Evolutionary conservation across 306 rosid species (phyloP).

Genomic region (Medicago ruthenica): DNA sequence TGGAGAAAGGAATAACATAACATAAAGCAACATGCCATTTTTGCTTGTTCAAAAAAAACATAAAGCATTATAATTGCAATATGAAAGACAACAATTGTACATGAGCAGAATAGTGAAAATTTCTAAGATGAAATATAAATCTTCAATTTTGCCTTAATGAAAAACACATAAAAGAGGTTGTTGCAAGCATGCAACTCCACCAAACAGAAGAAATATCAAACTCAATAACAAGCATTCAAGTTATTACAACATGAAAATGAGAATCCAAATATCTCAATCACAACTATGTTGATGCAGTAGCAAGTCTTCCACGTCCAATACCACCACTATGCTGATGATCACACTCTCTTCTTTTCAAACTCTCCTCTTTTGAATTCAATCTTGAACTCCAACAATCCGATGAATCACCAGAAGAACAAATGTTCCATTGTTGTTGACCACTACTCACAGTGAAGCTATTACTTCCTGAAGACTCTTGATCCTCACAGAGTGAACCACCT

Average conservation of each 20-base stretch:
- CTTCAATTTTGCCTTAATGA: conserved; percentile 34
- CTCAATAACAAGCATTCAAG: conserved; percentile 11
- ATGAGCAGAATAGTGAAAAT: conserved; percentile 23
- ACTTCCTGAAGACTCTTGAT: conserved; percentile 91
- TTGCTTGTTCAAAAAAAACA: no score
- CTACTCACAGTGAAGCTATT: conserved; percentile 71
- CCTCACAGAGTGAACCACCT: conserved; percentile 73
- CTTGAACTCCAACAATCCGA: conserved; percentile 73
- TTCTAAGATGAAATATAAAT: conserved; percentile 23
- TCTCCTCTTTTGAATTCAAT: conserved; percentile 52
- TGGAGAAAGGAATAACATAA: conserved; percentile 15
- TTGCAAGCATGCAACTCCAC: conserved; percentile 80
- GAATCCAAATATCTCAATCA: conserved; percentile 21
- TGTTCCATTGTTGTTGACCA: conserved; percentile 58
- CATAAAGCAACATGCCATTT: conserved; percentile 27
- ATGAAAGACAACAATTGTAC: conserved; percentile 4
- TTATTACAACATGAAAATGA: conserved; percentile 7
- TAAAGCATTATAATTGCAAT: conserved; percentile 2
- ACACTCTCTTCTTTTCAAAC: conserved; percentile 56
- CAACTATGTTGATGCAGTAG: conserved; percentile 56
- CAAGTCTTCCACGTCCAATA: conserved; percentile 79
- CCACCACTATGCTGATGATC: conserved; percentile 67
- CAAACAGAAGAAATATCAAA: conserved; percentile 41
- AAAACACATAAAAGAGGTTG: conserved; percentile 39
- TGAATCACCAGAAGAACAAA: conserved; percentile 77